Base-by-base conservation (phyloP, 805 yeast genomes). In the Ogataea thermomethanolica region DNA sequence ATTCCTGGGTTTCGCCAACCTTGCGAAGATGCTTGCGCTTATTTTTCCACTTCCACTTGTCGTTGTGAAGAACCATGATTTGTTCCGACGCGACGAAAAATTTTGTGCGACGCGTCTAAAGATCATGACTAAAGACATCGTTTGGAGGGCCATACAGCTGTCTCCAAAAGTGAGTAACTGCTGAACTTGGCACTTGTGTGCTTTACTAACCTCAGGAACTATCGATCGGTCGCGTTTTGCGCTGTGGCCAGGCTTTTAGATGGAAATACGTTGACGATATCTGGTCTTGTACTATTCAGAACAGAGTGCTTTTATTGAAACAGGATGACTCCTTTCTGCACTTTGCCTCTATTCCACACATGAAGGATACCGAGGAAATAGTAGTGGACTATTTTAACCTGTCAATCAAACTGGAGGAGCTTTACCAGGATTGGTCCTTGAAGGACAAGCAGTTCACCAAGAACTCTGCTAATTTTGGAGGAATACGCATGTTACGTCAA, bases 231-330 rank as follows among this genome's bases (percentile, higher is more conserved):
- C 75, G 77, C 28, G 90, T 87, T 0, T 66, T 87, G 22, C 66
- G 93, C 30, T 84, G 95, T 55, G 96, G 96, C 1, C 96, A 87
- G 64, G 80, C 95, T 0, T 87, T 87, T 54, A 57, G 79, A 38
- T 86, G 95, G 95, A 79, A 79, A 52, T 74, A 73, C 43, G 67
- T 75, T 33, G 71, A 78, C 45, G 70, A 69, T 35, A 68, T 73
- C 7, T 91, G 88, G 88, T 71, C 85, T 0, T 80, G 83, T 45
- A 72, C 87, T 0, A 58, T 78, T 17, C 60, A 67, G 11, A 79
- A 79, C 45, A 67, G 80, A 38, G 77, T 89, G 5, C 62, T 90
- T 2, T 66, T 87, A 20, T 61, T 91, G 20, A 73, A 64, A 41
- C 96, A 89, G 54, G 79, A 76, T 37, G 70, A 65, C 4, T 35